Percentiles rank a stretch among this genome's conserved stretches.
Conservation (phyloP, 495 filamentous ascomycete genomes). For the Cetradonia linearis region DNA sequence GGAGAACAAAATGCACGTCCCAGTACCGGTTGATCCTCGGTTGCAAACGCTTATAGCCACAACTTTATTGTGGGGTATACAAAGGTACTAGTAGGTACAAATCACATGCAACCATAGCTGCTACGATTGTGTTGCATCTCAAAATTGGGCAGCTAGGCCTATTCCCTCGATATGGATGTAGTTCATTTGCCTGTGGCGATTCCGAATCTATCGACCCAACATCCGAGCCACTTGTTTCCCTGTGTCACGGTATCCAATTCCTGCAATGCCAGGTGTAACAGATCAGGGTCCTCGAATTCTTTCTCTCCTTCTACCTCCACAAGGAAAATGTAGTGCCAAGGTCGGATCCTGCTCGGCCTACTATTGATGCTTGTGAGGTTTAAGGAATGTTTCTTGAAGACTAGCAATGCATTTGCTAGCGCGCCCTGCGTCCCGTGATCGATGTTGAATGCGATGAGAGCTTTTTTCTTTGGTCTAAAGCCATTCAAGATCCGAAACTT, state of each 20-base stretch:
- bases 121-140: not conserved
- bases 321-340: slow-evolving; percentile 93
- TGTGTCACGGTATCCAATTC: slow-evolving; percentile 38
- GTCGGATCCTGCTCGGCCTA: slow-evolving; percentile 59
- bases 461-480: slow-evolving; percentile 44
- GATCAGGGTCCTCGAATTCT: slow-evolving; percentile 38
- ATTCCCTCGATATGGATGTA: not conserved
- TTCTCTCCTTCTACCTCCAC: slow-evolving; percentile 68
- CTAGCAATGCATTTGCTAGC: slow-evolving; percentile 65
- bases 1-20: not conserved
- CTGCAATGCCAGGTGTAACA: slow-evolving; percentile 41
- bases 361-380: slow-evolving; percentile 89
- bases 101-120: not conserved
- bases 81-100: not conserved
- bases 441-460: slow-evolving; percentile 71
- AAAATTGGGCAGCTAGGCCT: not conserved
- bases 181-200: not conserved
- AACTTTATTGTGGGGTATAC: not conserved
- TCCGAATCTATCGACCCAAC: slow-evolving; percentile 34
- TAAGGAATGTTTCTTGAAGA: slow-evolving; percentile 59
- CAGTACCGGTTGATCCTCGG: not conserved
- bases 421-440: slow-evolving; percentile 68
- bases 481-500: slow-evolving; percentile 1
- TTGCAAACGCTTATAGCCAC: not conserved
- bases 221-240: slow-evolving; percentile 45